Evolutionary conservation across 225 moss, liverwort and hornwort genomes (phyloP).

Genomic region (Pseudoscleropodium purum): DNA sequence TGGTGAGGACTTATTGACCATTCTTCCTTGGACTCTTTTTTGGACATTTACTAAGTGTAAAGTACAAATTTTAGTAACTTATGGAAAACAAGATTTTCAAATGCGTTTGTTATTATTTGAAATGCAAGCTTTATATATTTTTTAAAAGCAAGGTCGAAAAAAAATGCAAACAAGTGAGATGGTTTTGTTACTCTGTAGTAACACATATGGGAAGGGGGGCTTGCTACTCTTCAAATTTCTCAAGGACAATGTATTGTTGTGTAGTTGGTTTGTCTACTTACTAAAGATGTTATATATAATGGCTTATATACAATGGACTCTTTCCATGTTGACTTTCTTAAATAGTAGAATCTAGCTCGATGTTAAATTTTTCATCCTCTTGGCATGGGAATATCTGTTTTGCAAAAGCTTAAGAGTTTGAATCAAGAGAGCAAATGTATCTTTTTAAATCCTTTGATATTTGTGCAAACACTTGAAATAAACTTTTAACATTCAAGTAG

Average conservation of each 20-base stretch:
- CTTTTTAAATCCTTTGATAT: no score
- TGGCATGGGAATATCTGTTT: rapidly evolving
- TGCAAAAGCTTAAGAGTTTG: background rate
- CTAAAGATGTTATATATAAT: rapidly evolving
- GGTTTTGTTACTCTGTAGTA: background rate
- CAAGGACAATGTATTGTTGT: rapidly evolving
- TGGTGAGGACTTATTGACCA: background rate
- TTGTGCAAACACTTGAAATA: background rate
- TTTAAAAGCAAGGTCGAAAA: rapidly evolving
- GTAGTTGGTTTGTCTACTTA: background rate
- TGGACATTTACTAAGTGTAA: background rate
- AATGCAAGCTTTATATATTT: no score
- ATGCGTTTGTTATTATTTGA: background rate
- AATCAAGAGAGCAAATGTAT: background rate
- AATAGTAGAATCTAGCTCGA: background rate
- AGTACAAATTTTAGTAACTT: background rate
- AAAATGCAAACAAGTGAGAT: background rate
- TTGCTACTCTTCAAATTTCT: background rate
- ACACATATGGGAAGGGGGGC: background rate
- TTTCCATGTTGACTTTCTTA: background rate
- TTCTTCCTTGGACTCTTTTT: background rate
- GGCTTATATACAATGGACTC: no score
- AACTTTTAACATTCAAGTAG: background rate
- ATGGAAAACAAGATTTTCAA: background rate
- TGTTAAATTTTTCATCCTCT: no score